Conservation (phyloP, 164 flowering plant genomes). For the Saururus chinensis region DNA sequence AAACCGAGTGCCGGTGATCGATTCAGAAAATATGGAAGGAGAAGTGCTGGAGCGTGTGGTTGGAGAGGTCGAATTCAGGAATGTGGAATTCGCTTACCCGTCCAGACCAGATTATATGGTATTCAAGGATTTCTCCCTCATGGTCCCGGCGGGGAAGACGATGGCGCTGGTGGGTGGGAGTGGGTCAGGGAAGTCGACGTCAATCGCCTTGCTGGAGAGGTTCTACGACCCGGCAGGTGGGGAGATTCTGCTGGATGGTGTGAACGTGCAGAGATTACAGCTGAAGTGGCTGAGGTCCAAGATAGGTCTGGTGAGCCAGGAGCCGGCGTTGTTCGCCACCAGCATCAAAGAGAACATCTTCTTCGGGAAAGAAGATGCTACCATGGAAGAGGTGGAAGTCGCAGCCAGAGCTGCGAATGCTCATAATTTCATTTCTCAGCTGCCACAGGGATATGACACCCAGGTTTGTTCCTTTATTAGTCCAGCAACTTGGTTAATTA, state of each 20-base stretch:
- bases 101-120: slow-evolving; percentile 53
- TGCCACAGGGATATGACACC: slow-evolving; percentile 80
- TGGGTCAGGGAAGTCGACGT: slow-evolving; percentile 91
- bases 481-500: too few relatives aligned
- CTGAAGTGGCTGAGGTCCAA: slow-evolving; percentile 81
- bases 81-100: slow-evolving; percentile 68
- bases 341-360: slow-evolving; percentile 71
- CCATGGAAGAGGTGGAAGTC: slow-evolving; percentile 48
- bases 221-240: slow-evolving; percentile 75
- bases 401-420: slow-evolving; percentile 86
- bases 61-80: slow-evolving; percentile 65
- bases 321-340: slow-evolving; percentile 81
- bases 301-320: slow-evolving; percentile 93
- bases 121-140: slow-evolving; percentile 39
- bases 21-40: slow-evolving; percentile 64
- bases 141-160: slow-evolving; percentile 57
- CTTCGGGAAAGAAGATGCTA: slow-evolving; percentile 78
- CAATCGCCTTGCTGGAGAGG: slow-evolving; percentile 53
- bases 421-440: slow-evolving; percentile 58
- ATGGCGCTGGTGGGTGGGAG: slow-evolving; percentile 84
- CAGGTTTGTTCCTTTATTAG: too few relatives aligned
- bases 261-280: slow-evolving; percentile 48
- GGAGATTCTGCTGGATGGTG: slow-evolving; percentile 58
- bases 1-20: slow-evolving; percentile 60
- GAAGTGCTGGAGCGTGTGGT: slow-evolving; percentile 27